Base-by-base conservation (phyloP, 805 yeast genomes). In the Pichia rugopelliculosa region DNA sequence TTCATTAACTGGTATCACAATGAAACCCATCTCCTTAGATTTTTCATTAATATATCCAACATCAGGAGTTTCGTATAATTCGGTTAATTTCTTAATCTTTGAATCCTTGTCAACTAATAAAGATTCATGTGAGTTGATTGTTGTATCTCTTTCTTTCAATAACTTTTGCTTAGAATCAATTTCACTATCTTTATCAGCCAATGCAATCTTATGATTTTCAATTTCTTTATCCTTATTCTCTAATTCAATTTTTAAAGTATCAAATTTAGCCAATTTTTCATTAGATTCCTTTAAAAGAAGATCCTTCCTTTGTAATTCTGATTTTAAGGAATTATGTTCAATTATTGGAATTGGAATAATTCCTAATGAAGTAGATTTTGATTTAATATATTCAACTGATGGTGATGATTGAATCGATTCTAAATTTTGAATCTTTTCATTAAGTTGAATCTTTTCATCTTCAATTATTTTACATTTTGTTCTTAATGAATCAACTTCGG, bases 311-410 rank as follows among this genome's bases (percentile, higher is more conserved):
- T 42, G 39, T 20, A 39, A n/a, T 10, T 48, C 50, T 17, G 36
- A 36, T 40, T 45, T 49, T 27, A 46, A 26, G 3, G 45, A 33
- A 10, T 41, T 41, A 38, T 54, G 56, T 21, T 56, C 58, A 17
- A 49, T 39, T 18, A 51, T 39, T 34, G 61, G 57, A 27, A 59
- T 20, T 5, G 58, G 49, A 13, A 55, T 56, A 21, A 53, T 41
- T 4, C 57, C 56, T 33, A 48, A 46, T 2, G 49, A 39, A 20
- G 45, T 39, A 41, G 56, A 45, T 45, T 59, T 47, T 10, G 53
- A 39, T 44, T 48, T 39, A n/a, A 64, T 39, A 41, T 63, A 64
- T 6, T 61, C 68, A 6, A 42, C 37, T 9, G 63, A 49, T 15
- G 68, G 68, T 3, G 58, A 42, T 3, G 47, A 22, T 15, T 46